Conservation (phyloP, 2,329 filamentous ascomycete species). For the Colletotrichum higginsianum region DNA sequence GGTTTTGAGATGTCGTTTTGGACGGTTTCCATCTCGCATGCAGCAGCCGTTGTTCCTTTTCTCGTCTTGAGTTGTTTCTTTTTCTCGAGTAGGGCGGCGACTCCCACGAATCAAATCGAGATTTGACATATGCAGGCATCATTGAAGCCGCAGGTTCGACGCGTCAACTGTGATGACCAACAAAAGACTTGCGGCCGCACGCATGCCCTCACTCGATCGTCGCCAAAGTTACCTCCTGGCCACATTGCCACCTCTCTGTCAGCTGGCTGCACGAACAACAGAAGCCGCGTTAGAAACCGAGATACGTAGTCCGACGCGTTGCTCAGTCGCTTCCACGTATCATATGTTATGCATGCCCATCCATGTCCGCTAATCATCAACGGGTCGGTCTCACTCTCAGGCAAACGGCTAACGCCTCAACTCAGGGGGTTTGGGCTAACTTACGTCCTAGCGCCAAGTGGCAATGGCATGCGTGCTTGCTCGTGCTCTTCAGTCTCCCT, state of each 20-base stretch:
- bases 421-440: slow-evolving; percentile 13
- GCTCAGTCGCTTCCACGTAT: background rate
- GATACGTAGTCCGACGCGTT: background rate
- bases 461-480: too few relatives aligned
- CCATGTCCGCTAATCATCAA: background rate
- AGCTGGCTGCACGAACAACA: slow-evolving; percentile 20
- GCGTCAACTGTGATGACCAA: background rate
- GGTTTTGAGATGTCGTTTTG: background rate
- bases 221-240: background rate
- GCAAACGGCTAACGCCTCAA: slow-evolving; percentile 18
- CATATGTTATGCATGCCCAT: background rate
- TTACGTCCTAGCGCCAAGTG: too few relatives aligned
- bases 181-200: slow-evolving; percentile 27
- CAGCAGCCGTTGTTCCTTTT: slow-evolving; percentile 10
- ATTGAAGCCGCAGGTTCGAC: background rate
- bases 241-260: too few relatives aligned
- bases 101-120: background rate
- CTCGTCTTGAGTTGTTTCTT: background rate
- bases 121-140: background rate
- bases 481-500: too few relatives aligned
- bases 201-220: slow-evolving; percentile 9
- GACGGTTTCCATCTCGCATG: background rate
- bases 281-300: background rate
- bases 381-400: background rate
- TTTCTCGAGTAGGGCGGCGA: background rate